Evolutionary conservation across 345 rosid species (phyloP), one percentile per base, ranked within the genome.

Genomic region (Ceriops decandra): DNA sequence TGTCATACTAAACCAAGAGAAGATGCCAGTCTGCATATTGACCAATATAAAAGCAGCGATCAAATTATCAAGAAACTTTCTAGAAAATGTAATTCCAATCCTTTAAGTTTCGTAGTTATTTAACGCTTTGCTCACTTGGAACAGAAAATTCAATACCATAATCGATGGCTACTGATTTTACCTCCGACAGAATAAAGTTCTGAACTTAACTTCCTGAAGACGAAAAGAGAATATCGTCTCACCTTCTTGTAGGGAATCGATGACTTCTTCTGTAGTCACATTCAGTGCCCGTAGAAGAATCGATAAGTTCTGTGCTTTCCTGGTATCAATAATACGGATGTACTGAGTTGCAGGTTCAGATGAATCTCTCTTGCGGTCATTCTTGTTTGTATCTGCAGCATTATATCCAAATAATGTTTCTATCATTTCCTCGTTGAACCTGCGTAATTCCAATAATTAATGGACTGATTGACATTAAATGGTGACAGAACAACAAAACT

Each of bases 361-460:
- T 32, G 68, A 20, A 53, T 67, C 64, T 62, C 32, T 76, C 70
- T 47, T 76, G 19, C 35, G 27, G 24, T 53, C 63, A 32, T 24
- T 67, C 27, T 71, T 76, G 20, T 11, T 67, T 19, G 16, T 76
- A 53, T 49, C 42, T 0, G 54, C 49, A 13, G 51, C 51, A 52
- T 31, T 57, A 46, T 66, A 76, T 2, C 79, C 79, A 67, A 76
- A 76, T 42, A 76, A 62, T 53, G 75, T 54, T 47, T 76, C 79
- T 56, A 76, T 76, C 79, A 76, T 76, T 68, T 76, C 75, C 51
- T 62, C 75, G 21, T 67, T 71, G 68, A 76, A 76, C 79, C 79
- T 71, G 79, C 16, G 54, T 49, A 71, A 13, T 36, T 30, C 28
- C n/a, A 13, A 21, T 13, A n/a, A 24, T 65, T 31, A 5, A 57